Conservation (phyloP, 495 filamentous ascomycete genomes). For the Xylaria longipes region DNA sequence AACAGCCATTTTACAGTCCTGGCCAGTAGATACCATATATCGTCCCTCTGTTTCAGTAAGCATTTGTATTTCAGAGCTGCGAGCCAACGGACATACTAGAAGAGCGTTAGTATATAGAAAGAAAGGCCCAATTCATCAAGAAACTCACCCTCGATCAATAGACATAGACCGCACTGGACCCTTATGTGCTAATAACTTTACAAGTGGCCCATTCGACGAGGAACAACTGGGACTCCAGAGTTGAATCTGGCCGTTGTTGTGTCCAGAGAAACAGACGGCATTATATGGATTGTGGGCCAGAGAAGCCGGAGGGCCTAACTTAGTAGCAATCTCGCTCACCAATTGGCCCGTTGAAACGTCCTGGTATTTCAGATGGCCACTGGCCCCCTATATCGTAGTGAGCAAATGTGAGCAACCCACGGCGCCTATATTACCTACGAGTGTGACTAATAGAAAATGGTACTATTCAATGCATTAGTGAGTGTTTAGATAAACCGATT, state of each 20-base stretch:
- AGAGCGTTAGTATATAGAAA: conserved; percentile 4
- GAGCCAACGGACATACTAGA: conserved; percentile 8
- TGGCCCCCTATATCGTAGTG: conserved; percentile 65
- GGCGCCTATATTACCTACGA: conserved; percentile 58
- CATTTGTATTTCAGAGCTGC: not conserved
- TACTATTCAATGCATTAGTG: conserved; percentile 51
- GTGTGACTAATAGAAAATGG: conserved; percentile 89
- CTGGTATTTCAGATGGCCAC: conserved; percentile 89
- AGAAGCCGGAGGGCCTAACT: conserved; percentile 80
- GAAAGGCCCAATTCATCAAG: not conserved
- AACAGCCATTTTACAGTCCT: conserved; percentile 89
- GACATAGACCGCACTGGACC: conserved; percentile 90
- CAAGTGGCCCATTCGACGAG: conserved; percentile 74
- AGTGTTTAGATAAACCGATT: not conserved
- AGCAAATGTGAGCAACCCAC: conserved; percentile 29
- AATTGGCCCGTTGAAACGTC: conserved; percentile 91
- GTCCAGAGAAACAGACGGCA: conserved; percentile 87
- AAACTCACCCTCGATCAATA: conserved; percentile 65
- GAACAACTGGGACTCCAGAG: conserved; percentile 89
- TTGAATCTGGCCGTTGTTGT: conserved; percentile 92
- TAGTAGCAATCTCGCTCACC: conserved; percentile 82
- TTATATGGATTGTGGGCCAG: conserved; percentile 89
- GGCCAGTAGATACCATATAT: conserved; percentile 95
- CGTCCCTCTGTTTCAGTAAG: conserved; percentile 62
- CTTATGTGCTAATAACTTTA: conserved; percentile 92